These are phyloP conservation scores for Penicillium maclennaniae DNA, from an alignment of 495 filamentous ascomycete species.

Conservation along the genomic window DNA sequence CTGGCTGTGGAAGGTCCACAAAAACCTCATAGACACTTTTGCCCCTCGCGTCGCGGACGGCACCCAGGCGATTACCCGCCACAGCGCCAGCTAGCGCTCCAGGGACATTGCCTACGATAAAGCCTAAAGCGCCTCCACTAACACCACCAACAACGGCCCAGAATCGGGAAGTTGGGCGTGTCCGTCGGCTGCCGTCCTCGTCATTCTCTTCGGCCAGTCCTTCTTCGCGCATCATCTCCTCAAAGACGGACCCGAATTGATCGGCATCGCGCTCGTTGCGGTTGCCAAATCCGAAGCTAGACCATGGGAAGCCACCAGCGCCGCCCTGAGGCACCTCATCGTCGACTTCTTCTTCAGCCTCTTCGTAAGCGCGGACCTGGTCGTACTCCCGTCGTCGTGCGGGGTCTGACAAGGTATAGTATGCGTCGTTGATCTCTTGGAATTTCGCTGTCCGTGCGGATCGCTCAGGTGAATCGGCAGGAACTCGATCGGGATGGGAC, in stretches of 20 bases:
- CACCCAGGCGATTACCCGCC: constrained; percentile 85
- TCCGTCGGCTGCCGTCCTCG: constrained; percentile 22
- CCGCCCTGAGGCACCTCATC: constrained; percentile 53
- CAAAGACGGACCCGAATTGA: constrained; percentile 89
- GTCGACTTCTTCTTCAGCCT: constrained; percentile 53
- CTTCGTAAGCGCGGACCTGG: constrained; percentile 54
- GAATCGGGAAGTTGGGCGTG: constrained; percentile 64
- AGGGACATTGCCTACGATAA: constrained; percentile 89
- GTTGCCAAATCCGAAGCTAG: constrained; percentile 54
- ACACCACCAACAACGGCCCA: constrained; percentile 83
- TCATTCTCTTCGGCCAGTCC: constrained; percentile 65
- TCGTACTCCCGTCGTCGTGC: constrained; percentile 86
- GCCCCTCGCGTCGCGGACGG: constrained; percentile 80
- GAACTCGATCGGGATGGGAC: constrained; percentile 89
- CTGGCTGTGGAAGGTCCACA: constrained; percentile 70
- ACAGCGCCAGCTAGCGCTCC: constrained; percentile 87
- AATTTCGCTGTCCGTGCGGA: constrained; percentile 81
- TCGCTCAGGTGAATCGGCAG: constrained; percentile 79
- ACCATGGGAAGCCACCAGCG: constrained; percentile 56
- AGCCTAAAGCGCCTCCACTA: constrained; percentile 87
- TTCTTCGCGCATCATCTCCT: constrained; percentile 96
- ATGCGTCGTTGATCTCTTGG: constrained; percentile 96
- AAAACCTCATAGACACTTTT: constrained; percentile 96
- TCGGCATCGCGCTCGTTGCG: constrained; percentile 55
- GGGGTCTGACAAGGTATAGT: constrained; percentile 87